These are phyloP conservation scores for Apiotrichum sp. DNA, from an alignment of 1,284 basidiomycete genomes.

Conservation along the genomic window DNA sequence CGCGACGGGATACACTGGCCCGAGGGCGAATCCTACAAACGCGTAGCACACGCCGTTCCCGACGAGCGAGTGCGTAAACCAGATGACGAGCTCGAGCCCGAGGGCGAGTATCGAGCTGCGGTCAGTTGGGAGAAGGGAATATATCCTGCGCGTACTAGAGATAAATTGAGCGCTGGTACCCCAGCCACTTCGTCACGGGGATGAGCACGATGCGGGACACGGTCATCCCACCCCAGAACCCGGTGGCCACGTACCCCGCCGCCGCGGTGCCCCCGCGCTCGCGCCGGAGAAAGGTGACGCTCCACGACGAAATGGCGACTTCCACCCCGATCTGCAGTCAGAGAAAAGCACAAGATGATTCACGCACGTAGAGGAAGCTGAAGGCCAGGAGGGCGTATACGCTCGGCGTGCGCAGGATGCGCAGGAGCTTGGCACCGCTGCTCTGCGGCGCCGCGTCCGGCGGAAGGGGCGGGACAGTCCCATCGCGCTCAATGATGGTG, in stretches of 20 bases:
- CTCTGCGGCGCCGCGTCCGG: not conserved
- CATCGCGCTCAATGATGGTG: not conserved
- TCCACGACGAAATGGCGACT: slow-evolving; percentile 10
- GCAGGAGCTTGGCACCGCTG: slow-evolving; percentile 11
- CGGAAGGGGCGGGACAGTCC: not conserved
- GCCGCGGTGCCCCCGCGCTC: slow-evolving; percentile 15
- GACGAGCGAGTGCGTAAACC: slow-evolving; percentile 55
- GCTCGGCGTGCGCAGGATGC: slow-evolving; percentile 10
- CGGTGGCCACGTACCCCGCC: slow-evolving; percentile 17
- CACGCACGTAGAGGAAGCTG: slow-evolving; percentile 14
- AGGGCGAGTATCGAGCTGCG: slow-evolving; percentile 13
- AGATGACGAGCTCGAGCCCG: slow-evolving; percentile 54
- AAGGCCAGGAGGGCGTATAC: slow-evolving; percentile 11
- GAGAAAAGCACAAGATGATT: too few relatives aligned
- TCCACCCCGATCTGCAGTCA: slow-evolving; percentile 12
- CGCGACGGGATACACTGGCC: slow-evolving; percentile 58
- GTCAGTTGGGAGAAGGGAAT: not conserved
- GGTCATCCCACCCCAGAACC: slow-evolving; percentile 24
- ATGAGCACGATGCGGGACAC: slow-evolving; percentile 20
- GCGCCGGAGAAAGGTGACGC: slow-evolving; percentile 15
- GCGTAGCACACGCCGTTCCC: slow-evolving; percentile 55
- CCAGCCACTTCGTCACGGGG: slow-evolving; percentile 23
- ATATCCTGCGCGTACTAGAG: slow-evolving; percentile 15
- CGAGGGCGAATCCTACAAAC: slow-evolving; percentile 50
- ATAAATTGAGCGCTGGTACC: slow-evolving; percentile 20